phyloP scores from a whole-genome alignment of 306 rosid genomes.

The Senna tora region DNA sequence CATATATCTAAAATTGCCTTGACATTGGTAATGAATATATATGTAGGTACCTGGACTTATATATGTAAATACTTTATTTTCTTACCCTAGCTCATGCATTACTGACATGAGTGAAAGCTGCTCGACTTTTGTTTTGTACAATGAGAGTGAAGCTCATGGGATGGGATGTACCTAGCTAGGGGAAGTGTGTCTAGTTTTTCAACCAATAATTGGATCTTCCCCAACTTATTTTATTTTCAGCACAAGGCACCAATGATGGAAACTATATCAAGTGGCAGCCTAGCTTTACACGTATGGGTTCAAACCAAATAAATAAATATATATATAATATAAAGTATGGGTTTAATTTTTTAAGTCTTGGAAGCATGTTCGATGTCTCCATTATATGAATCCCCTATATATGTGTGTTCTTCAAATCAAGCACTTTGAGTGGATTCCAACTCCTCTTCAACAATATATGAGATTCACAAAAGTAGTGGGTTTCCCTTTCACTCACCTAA shows the following conservation, averaged over 20 bases:
- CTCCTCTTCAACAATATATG: conserved; percentile 78
- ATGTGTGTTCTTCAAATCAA: conserved; percentile 53
- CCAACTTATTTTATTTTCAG: conserved; percentile 42
- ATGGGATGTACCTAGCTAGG: conserved; percentile 22
- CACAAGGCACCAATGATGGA: conserved; percentile 56
- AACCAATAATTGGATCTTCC: conserved; percentile 59
- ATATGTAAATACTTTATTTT: neutral
- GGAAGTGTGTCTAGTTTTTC: conserved; percentile 29
- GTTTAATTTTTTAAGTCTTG: conserved; percentile 42
- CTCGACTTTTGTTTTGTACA: conserved; percentile 31
- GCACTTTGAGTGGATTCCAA: conserved; percentile 94
- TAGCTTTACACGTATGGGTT: conserved; percentile 65
- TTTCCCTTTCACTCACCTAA: conserved; percentile 90
- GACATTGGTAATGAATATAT: neutral
- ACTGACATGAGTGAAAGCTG: conserved; percentile 33
- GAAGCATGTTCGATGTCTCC: conserved; percentile 60
- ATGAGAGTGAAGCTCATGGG: conserved; percentile 35
- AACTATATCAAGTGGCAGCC: conserved; percentile 50
- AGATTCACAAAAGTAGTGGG: conserved; percentile 67
- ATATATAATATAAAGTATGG: conserved; percentile 32
- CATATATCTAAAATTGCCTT: conserved; percentile 10
- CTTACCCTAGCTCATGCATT: conserved; percentile 4
- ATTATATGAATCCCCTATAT: conserved; percentile 41
- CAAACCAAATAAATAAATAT: no score
- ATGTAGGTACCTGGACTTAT: neutral